Evolutionary conservation across 2,329 filamentous ascomycete species (phyloP).

Genomic region (Colletotrichum zoysiae): DNA sequence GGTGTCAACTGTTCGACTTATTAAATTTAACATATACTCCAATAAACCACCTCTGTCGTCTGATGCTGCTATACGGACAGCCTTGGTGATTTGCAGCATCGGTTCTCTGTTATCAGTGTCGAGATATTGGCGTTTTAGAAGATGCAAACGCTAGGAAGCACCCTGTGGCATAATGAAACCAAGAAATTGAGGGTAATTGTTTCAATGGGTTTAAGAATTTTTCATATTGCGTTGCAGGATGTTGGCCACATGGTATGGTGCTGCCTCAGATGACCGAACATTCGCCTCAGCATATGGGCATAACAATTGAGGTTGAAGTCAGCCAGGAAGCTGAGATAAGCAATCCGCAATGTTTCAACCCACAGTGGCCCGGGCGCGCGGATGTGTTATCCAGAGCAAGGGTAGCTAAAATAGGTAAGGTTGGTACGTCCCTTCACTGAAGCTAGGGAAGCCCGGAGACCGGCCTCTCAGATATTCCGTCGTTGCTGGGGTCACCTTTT

Average conservation of each 20-base stretch:
- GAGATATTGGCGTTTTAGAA: background rate
- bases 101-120: background rate
- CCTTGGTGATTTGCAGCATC: background rate
- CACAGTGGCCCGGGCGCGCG: background rate
- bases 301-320: background rate
- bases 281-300: background rate
- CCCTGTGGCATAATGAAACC: background rate
- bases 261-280: background rate
- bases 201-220: background rate
- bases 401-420: background rate
- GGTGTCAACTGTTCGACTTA: background rate
- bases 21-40: no score
- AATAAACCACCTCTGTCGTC: background rate
- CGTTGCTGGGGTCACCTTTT: slow-evolving; percentile 39
- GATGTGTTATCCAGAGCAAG: background rate
- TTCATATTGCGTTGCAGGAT: background rate
- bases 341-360: background rate
- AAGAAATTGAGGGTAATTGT: rapidly evolving
- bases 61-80: background rate
- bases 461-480: slow-evolving; percentile 21
- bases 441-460: background rate
- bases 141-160: no score
- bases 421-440: no score
- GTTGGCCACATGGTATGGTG: background rate
- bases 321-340: background rate